Evolutionary conservation across 352 stramenopile species (phyloP), one percentile per base, ranked within the genome.

Genomic region (Globisporangium okanoganense): DNA sequence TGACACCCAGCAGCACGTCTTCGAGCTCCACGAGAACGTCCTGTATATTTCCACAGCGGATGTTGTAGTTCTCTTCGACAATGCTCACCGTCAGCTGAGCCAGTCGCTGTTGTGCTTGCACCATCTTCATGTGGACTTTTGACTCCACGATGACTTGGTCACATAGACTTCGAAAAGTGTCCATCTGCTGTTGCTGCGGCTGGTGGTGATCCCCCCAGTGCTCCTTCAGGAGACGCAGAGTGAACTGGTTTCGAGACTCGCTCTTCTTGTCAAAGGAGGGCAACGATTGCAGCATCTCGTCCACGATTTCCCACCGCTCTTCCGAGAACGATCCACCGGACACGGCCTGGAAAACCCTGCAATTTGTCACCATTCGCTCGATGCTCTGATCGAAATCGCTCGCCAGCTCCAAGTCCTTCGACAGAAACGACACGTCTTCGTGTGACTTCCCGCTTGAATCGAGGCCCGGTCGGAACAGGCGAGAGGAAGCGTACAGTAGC

Each of bases 111-210:
- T 62, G 65, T 38, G 68, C 35, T 12, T 75, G 68, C 16, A 85
- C 69, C 47, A 76, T 44, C 18, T 75, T 73, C 16, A 52, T 14
- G 29, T 71, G 76, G 0, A 85, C 41, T 35, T 80, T 84, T 0
- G 72, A 60, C 56, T 89, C 79, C 3, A 86, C 45, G n/a, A 87
- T 77, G 36, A 70, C 70, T n/a, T 78, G 57, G n/a, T 85, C 75
- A 40, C 78, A 87, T 6, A 83, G 50, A 2, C 56, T 24, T 1
- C 79, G 69, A 22, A 78, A 75, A n/a, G 16, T 22, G 3, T 65
- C 12, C 25, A 45, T 33, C 18, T 58, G 43, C 14, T 49, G 13
- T 0, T 52, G 47, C 5, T 12, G n/a, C n/a, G n/a, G n/a, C n/a
- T n/a, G n/a, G n/a, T n/a, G 22, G 25, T 44, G 29, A 20, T 18